Evolutionary conservation across 1,284 basidiomycete species (phyloP), one percentile per base, ranked within the genome.

Genomic region (Ustilago sp.): DNA sequence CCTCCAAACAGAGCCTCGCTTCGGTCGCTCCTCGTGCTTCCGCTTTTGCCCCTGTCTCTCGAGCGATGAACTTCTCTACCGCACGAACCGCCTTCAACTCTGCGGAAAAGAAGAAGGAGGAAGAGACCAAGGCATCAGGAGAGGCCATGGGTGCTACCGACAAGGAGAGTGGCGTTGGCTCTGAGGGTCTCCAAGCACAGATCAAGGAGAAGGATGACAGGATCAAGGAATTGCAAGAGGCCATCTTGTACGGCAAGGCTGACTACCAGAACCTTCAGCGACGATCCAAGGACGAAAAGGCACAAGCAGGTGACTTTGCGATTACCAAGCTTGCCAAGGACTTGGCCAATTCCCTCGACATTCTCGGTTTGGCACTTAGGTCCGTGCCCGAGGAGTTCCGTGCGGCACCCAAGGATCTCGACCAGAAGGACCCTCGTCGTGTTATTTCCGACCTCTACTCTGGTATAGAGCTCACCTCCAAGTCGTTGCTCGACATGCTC

Each of bases 251-350:
- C 59, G 83, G 82, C 45, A 82, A 87, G 70, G 97, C 96, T 77
- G 96, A 99, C 88, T 94, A 94, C 87, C 89, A 98, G 74, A 99
- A 98, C 86, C 89, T 98, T 57, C 94, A 95, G 86, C 92, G 94
- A 68, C 94, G 95, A 80, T 90, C 94, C 63, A 91, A 91, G 34
- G 90, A 93, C 74, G 96, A 99, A 88, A 95, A 94, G 88, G 90
- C 93, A 85, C 93, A 94, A 86, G 93, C 94, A 19, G 91, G 91
- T 71, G 94, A 98, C 87, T 96, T 93, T 87, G 95, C 95, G 67
- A 95, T 99, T 85, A 90, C 93, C 58, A 91, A 91, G 61, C 97
- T 99, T 84, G 96, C 96, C 12, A 86, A 86, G 59, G 94, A 98
- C 88, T 90, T 99, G 67, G 91, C 98, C 61, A 92, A 93, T 80